A percentile compares a stretch with the other conserved stretches of the same genome.
Conservation (phyloP, 306 rosid genomes). For the Astragalus membranaceus region DNA sequence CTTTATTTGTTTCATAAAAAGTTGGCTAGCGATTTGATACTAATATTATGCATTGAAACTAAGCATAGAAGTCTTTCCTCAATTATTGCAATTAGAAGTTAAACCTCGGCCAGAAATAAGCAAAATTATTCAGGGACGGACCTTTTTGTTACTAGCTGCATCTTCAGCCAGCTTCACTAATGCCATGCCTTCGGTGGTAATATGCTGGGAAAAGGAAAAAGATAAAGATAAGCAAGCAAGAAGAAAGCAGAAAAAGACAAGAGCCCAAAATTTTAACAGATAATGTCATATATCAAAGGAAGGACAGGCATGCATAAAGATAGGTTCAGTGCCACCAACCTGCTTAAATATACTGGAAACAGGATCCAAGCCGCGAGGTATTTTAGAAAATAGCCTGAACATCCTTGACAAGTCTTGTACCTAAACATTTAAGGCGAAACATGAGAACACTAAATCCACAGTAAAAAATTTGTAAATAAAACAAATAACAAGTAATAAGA, state of each 20-base stretch:
- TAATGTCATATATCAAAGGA: background rate
- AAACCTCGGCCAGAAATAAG: slow-evolving; percentile 2
- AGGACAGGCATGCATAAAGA: background rate
- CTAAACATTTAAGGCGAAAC: slow-evolving; percentile 30
- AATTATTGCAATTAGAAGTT: background rate
- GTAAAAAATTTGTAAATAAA: background rate
- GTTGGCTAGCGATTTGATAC: background rate
- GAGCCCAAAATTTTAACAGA: too few species aligned
- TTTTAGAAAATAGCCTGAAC: slow-evolving; percentile 97
- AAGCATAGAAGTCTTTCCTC: background rate
- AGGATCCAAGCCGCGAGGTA: slow-evolving; percentile 85
- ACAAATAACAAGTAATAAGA: background rate
- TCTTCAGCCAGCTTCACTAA: slow-evolving; percentile 96
- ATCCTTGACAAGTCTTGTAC: slow-evolving; percentile 87
- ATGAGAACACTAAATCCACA: background rate
- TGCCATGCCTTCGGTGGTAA: slow-evolving; percentile 87
- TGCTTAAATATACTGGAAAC: slow-evolving; percentile 83
- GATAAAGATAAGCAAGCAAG: slow-evolving; percentile 5
- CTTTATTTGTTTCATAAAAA: background rate
- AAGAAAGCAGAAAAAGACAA: background rate
- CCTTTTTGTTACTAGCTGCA: slow-evolving; percentile 93
- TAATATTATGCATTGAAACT: background rate
- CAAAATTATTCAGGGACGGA: slow-evolving; percentile 22
- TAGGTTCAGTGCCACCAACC: slow-evolving; percentile 41
- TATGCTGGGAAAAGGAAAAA: slow-evolving; percentile 57